Percentiles rank a stretch among this genome's conserved stretches.
Evolutionary conservation across 1,139 yeast species (phyloP).

Genomic region (Tardiomyces blankii): DNA sequence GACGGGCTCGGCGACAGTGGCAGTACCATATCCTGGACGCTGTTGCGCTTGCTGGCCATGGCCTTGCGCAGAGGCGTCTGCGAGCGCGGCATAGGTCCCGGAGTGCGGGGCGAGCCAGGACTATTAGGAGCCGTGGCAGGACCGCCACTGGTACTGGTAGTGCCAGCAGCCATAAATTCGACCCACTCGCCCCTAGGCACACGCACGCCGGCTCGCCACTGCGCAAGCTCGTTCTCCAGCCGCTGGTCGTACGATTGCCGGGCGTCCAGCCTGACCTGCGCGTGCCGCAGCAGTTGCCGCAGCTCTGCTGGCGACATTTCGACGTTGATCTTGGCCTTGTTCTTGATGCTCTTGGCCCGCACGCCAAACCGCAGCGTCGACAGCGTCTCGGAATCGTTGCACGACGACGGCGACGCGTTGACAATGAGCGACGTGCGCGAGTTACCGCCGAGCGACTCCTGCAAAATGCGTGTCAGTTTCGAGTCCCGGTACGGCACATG

Average conservation of each 20-base stretch:
- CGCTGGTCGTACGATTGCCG: slow-evolving; percentile 34
- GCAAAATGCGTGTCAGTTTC: slow-evolving; percentile 69
- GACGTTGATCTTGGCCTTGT: slow-evolving; percentile 56
- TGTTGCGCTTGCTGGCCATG: slow-evolving; percentile 1
- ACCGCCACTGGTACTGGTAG: background rate
- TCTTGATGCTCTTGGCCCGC: slow-evolving; percentile 63
- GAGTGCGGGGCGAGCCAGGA: background rate
- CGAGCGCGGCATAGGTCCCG: background rate
- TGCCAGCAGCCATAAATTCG: slow-evolving; percentile 12
- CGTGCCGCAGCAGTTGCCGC: slow-evolving; percentile 36
- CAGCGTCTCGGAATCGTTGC: slow-evolving; percentile 57
- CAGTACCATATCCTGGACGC: slow-evolving; percentile 1
- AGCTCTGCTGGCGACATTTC: slow-evolving; percentile 53
- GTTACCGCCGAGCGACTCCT: slow-evolving; percentile 82
- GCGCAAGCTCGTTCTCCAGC: slow-evolving; percentile 39
- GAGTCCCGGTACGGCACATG: slow-evolving; percentile 72
- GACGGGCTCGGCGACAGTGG: background rate
- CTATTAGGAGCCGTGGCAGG: background rate
- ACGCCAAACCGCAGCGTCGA: slow-evolving; percentile 75
- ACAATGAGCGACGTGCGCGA: slow-evolving; percentile 70
- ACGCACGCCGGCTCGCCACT: slow-evolving; percentile 39
- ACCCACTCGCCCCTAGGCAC: slow-evolving; percentile 28
- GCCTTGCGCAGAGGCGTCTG: slow-evolving; percentile 1
- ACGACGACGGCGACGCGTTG: slow-evolving; percentile 61
- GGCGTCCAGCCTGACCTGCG: slow-evolving; percentile 38